phyloP scores from a whole-genome alignment of 305 asterid species.

The Withania somnifera region DNA sequence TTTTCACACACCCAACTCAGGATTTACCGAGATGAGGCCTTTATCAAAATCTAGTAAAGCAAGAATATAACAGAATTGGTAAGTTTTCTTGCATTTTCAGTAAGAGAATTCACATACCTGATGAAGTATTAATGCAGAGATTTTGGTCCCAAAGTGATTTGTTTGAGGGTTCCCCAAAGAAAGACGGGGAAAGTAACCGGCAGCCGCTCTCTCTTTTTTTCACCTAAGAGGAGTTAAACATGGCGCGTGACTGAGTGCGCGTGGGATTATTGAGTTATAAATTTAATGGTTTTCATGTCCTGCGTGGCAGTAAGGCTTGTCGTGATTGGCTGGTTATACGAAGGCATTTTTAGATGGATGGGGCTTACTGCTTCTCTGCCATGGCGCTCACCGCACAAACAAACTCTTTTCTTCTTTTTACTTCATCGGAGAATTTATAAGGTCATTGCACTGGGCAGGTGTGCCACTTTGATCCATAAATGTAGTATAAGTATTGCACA shows the following conservation, averaged over 20 bases:
- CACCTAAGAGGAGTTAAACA: not conserved
- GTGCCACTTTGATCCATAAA: no score
- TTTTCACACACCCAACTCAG: not conserved
- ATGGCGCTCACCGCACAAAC: not conserved
- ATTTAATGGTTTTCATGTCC: not conserved
- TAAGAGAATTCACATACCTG: not conserved
- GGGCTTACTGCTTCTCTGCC: not conserved
- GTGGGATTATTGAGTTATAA: not conserved
- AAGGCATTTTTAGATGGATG: not conserved
- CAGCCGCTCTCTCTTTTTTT: not conserved
- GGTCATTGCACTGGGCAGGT: no score
- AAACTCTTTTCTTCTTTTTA: no score
- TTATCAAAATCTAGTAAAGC: no score
- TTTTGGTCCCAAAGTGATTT: not conserved
- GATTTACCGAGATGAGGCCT: not conserved
- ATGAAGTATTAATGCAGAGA: not conserved
- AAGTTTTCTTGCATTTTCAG: not conserved
- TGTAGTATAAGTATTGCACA: no score
- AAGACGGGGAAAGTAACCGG: slow-evolving; percentile 3
- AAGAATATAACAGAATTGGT: not conserved
- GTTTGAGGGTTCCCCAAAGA: not conserved
- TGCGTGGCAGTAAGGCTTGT: not conserved
- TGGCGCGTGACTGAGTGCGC: not conserved
- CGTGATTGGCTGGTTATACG: slow-evolving; percentile 1
- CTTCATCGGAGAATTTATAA: no score